These are phyloP conservation scores for Diaporthe sp. DNA, from an alignment of 2,329 filamentous ascomycete species.

Conservation along the genomic window DNA sequence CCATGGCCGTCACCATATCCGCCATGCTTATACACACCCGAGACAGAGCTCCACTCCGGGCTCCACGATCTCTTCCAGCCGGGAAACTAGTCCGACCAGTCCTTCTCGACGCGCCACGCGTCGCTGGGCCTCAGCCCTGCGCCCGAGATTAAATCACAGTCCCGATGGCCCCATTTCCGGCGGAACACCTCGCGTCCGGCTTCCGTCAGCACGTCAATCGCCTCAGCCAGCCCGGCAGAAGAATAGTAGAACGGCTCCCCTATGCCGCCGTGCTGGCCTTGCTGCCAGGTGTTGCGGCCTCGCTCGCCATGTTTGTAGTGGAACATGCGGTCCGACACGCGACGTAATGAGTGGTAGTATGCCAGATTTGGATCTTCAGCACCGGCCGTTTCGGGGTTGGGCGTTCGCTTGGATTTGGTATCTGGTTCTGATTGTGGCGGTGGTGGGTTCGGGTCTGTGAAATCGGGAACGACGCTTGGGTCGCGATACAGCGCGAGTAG, in stretches of 20 bases:
- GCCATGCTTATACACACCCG: not conserved
- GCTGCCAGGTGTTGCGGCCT: constrained; percentile 66
- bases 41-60: not conserved
- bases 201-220: constrained; percentile 59
- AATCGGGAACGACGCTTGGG: constrained; percentile 50
- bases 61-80: not conserved
- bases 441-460: constrained; percentile 52
- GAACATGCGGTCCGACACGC: constrained; percentile 53
- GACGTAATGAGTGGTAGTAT: constrained; percentile 46
- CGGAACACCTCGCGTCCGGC: constrained; percentile 56
- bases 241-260: constrained; percentile 67
- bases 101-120: constrained; percentile 52
- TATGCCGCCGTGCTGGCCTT: constrained; percentile 61
- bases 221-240: constrained; percentile 57
- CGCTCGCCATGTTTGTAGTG: constrained; percentile 56
- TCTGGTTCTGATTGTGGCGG: constrained; percentile 35
- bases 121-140: constrained; percentile 49
- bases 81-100: constrained; percentile 45
- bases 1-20: not conserved
- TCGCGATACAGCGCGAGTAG: constrained; percentile 60
- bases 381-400: constrained; percentile 24
- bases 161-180: constrained; percentile 57
- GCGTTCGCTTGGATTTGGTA: constrained; percentile 38
- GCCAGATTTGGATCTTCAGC: constrained; percentile 43
- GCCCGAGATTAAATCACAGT: constrained; percentile 47